phyloP scores from a whole-genome alignment of 2,329 filamentous ascomycete genomes.

The Diaporthe sp. region DNA sequence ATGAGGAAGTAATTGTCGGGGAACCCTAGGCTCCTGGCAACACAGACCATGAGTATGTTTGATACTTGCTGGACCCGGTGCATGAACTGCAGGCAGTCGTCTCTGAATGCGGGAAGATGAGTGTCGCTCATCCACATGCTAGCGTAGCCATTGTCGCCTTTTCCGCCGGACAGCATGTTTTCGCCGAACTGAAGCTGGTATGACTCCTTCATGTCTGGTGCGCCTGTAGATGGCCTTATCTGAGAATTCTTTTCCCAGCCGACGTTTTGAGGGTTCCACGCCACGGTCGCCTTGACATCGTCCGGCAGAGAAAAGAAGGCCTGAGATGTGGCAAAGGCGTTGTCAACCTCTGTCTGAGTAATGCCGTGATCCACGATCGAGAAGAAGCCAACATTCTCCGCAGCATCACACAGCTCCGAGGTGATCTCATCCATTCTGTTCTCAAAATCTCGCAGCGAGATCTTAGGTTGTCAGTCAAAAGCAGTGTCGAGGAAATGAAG shows the following conservation, averaged over 20 bases:
- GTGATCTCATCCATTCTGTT: conserved; percentile 65
- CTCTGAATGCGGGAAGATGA: conserved; percentile 59
- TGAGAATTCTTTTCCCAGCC: conserved; percentile 69
- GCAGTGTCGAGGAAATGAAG: not conserved
- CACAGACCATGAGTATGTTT: conserved; percentile 65
- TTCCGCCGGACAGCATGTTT: conserved; percentile 41
- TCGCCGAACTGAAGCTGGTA: conserved; percentile 66
- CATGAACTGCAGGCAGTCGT: conserved; percentile 48
- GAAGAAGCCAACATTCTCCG: conserved; percentile 70
- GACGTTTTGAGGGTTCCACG: conserved; percentile 60
- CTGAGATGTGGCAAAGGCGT: conserved; percentile 47
- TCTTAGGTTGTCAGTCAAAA: conserved; percentile 44
- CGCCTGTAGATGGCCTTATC: conserved; percentile 65
- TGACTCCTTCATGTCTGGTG: conserved; percentile 65
- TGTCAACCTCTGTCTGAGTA: conserved; percentile 55
- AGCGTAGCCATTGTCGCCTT: conserved; percentile 30
- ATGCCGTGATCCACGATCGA: conserved; percentile 61
- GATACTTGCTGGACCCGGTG: conserved; percentile 52
- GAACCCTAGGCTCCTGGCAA: conserved; percentile 64
- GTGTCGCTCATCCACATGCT: conserved; percentile 45
- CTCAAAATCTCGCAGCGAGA: conserved; percentile 65
- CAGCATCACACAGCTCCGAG: conserved; percentile 59
- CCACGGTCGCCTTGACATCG: conserved; percentile 58
- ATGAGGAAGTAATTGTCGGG: conserved; percentile 63
- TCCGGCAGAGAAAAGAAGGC: conserved; percentile 62